Conservation (phyloP, 495 filamentous ascomycete genomes). For the Endocarpon pusillum region DNA sequence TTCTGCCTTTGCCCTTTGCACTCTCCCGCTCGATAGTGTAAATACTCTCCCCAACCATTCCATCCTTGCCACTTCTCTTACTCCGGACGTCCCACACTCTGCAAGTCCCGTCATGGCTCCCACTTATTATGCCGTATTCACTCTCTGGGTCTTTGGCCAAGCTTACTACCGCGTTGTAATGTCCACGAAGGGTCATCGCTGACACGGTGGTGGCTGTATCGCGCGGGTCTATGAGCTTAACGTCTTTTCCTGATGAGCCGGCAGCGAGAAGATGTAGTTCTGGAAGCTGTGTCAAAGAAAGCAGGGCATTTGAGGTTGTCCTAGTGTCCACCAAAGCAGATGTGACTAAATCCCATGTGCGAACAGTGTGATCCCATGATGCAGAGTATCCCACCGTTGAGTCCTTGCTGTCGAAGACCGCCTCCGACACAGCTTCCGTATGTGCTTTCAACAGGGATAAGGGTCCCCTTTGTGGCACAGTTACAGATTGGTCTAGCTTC, state of each 20-base stretch:
- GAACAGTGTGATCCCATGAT: conserved; percentile 75
- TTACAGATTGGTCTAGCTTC: conserved; percentile 48
- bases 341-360: conserved; percentile 82
- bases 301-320: conserved; percentile 62
- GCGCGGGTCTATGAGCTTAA: conserved; percentile 80
- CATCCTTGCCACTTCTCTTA: conserved; percentile 45
- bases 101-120: conserved; percentile 76
- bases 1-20: conserved; percentile 30
- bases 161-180: conserved; percentile 64
- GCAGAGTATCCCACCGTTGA: conserved; percentile 75
- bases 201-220: conserved; percentile 51
- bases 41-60: conserved; percentile 58
- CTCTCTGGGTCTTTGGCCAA: conserved; percentile 55
- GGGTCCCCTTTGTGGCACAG: conserved; percentile 60
- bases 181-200: conserved; percentile 77
- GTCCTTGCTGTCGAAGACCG: conserved; percentile 70
- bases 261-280: conserved; percentile 59
- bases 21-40: conserved; percentile 66
- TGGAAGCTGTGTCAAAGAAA: conserved; percentile 53
- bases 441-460: conserved; percentile 56
- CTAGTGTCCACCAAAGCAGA: conserved; percentile 54
- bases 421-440: conserved; percentile 50
- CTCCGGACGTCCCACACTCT: conserved; percentile 82
- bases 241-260: conserved; percentile 70
- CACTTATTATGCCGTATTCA: conserved; percentile 64